phyloP scores from a whole-genome alignment of 805 yeast genomes.

The Pichia nanzhaoensis region DNA sequence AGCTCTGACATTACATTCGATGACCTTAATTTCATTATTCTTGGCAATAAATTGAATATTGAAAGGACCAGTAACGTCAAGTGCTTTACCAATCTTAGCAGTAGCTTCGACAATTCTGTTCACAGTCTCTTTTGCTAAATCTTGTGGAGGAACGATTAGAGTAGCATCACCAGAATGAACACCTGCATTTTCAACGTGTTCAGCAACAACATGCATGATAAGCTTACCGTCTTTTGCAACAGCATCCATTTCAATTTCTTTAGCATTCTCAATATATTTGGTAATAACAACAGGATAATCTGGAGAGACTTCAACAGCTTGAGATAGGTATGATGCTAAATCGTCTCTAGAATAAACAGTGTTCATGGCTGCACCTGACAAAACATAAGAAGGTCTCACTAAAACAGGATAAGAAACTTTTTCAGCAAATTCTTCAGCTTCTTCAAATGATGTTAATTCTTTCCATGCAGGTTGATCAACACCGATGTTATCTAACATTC shows the following conservation, averaged over 20 bases:
- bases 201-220: constrained; percentile 95
- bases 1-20: constrained; percentile 98
- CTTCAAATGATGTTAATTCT: constrained; percentile 86
- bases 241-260: constrained; percentile 98
- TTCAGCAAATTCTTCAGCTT: constrained; percentile 89
- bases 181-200: constrained; percentile 98
- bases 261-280: constrained; percentile 92
- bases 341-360: constrained; percentile 89
- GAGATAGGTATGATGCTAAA: constrained; percentile 76
- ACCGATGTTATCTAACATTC: constrained; percentile 93
- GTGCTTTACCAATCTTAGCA: constrained; percentile 90
- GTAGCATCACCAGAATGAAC: constrained; percentile 99
- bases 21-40: constrained; percentile 92
- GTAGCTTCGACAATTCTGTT: constrained; percentile 89
- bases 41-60: constrained; percentile 96
- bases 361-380: constrained; percentile 99
- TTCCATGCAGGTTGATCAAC: constrained; percentile 99
- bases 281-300: constrained; percentile 98
- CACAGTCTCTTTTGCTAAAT: constrained; percentile 86
- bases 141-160: constrained; percentile 93
- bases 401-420: constrained; percentile 89
- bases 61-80: constrained; percentile 95
- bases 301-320: constrained; percentile 96
- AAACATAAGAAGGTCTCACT: constrained; percentile 95
- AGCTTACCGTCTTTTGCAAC: constrained; percentile 93